Conservation (phyloP, 2,329 filamentous ascomycete genomes). For the Aspergillus spinulosporus region DNA sequence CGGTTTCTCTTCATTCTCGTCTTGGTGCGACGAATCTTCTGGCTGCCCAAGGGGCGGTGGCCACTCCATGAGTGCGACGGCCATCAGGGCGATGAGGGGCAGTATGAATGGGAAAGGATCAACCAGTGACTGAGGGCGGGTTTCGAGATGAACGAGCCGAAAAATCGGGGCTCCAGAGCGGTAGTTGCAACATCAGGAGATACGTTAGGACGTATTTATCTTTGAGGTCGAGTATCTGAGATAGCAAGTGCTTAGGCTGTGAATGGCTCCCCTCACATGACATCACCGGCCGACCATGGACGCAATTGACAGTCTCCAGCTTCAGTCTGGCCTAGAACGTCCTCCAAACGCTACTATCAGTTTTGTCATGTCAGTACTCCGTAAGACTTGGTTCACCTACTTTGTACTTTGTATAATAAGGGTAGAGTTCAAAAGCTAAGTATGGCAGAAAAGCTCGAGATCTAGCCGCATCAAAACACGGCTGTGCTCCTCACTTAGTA, state of each 20-base stretch:
- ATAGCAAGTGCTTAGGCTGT: conserved; percentile 1
- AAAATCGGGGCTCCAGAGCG: background rate
- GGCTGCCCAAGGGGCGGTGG: conserved; percentile 15
- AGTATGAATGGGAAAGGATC: background rate
- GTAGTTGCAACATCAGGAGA: conserved; percentile 2
- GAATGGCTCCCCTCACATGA: conserved; percentile 16
- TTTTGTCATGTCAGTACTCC: background rate
- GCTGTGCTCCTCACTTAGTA: background rate
- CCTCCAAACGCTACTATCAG: background rate
- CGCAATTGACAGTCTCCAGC: background rate
- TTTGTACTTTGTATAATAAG: background rate
- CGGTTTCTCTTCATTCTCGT: conserved; percentile 3
- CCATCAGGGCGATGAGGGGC: conserved; percentile 7
- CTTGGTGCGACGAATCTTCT: conserved; percentile 1
- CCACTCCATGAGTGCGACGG: conserved; percentile 14
- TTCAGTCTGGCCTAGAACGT: background rate
- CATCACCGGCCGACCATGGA: conserved; percentile 8
- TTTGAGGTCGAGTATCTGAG: background rate
- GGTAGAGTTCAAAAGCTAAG: background rate
- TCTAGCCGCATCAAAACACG: background rate
- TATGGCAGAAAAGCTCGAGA: background rate
- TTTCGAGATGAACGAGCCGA: background rate
- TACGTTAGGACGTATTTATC: background rate
- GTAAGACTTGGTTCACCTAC: background rate
- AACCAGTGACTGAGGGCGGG: background rate